Conservation (phyloP, 805 yeast species). For the Starmerella stigmatis region DNA sequence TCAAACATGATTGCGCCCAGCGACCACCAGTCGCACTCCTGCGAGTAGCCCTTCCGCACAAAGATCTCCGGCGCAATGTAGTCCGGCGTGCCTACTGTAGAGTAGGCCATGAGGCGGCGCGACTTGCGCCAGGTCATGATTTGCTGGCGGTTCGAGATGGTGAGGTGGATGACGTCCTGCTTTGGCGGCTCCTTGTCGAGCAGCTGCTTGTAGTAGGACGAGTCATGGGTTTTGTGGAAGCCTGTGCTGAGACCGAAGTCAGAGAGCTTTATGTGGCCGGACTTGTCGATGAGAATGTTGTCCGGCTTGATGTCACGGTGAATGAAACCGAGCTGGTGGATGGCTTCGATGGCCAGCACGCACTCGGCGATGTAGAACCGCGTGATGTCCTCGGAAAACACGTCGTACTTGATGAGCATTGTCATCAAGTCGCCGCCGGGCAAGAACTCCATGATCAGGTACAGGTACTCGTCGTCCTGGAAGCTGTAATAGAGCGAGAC, state of each 20-base stretch:
- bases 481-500: slow-evolving; percentile 72
- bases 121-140: slow-evolving; percentile 94
- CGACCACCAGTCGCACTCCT: slow-evolving; percentile 98
- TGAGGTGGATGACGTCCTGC: slow-evolving; percentile 78
- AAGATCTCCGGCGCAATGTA: slow-evolving; percentile 94
- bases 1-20: slow-evolving; percentile 94
- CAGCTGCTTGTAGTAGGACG: slow-evolving; percentile 71
- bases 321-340: slow-evolving; percentile 84
- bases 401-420: slow-evolving; percentile 89
- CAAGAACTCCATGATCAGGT: slow-evolving; percentile 69
- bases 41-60: slow-evolving; percentile 87
- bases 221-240: slow-evolving; percentile 88
- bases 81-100: slow-evolving; percentile 94
- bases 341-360: slow-evolving; percentile 87
- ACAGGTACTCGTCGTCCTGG: slow-evolving; percentile 65
- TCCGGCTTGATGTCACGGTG: slow-evolving; percentile 98
- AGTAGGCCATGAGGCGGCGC: slow-evolving; percentile 84
- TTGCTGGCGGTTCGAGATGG: slow-evolving; percentile 89
- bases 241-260: slow-evolving; percentile 84
- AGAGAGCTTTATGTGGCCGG: slow-evolving; percentile 56
- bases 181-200: slow-evolving; percentile 48
- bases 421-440: slow-evolving; percentile 91
- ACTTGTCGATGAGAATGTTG: slow-evolving; percentile 75
- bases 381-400: slow-evolving; percentile 79
- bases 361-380: slow-evolving; percentile 94